Base-by-base conservation (phyloP, 495 filamentous ascomycete genomes). In the Neurospora hispaniola region DNA sequence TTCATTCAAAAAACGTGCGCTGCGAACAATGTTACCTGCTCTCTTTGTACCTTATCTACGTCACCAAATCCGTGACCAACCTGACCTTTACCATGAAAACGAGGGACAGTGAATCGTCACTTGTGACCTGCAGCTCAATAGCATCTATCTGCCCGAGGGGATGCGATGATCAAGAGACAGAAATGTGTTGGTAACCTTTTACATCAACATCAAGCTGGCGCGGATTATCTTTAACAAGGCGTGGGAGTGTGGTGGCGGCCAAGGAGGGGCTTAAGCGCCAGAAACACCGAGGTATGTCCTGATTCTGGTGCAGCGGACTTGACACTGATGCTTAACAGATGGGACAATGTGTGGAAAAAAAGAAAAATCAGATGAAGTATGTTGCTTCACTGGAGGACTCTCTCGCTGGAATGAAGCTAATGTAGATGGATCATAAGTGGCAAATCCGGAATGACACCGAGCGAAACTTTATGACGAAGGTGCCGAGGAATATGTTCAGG, bases 71-170 rank as follows among this genome's bases (percentile, higher is more conserved):
- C 35, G 6, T 38, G 35, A 38, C 35, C 35, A 38, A 38, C 35
- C 35, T 38, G 35, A 6, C 35, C 35, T 6, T 0, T 38, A 6
- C 35, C 35, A 38, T 31, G 35, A 6, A 38, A 38, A 38, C 35
- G 35, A 38, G 35, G 35, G 35, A 38, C 35, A 38, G 35, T 38
- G 35, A 38, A 38, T 44, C 23, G 27, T 73, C 4, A 11, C 23
- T 4, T 75, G 71, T 35, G 7, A 38, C 11, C n/a, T 75, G n/a
- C 43, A 42, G 18, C 73, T 70, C 69, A 75, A 73, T 5, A 70
- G 40, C 42, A 38, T 75, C 3, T 72, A 71, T 16, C 43, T 20
- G 8, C 2, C 72, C 18, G 35, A 42, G 5, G 27, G 69, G 20
- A 75, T 71, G n/a, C 54, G 12, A 31, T 35, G 16, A 12, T 12